Base-by-base conservation (phyloP, 164 flowering plant genomes). In the Sedum album region DNA sequence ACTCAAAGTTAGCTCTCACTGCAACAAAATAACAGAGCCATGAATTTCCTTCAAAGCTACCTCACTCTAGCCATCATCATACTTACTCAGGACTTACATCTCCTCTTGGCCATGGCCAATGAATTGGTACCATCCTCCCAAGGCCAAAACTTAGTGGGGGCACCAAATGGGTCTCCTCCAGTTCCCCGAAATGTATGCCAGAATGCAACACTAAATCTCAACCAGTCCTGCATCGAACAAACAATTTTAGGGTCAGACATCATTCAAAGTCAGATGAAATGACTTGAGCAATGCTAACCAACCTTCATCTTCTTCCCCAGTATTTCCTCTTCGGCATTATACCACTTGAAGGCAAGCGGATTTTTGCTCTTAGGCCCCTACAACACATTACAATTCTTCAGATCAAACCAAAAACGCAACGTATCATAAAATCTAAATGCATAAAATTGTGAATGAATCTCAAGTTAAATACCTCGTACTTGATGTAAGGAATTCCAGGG, bases 121-220 rank as follows among this genome's bases (percentile, higher is more conserved):
- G 99, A 91, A 74, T 94, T 85, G 13, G 96, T 86, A 70, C 99
- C 99, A 77, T 94, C 99, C 80, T 94, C 99, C 99, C 99, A 91
- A 4, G 99, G 99, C 99, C 99, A 94, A 64, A 51, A n/a, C 79
- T 94, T 91, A 30, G 99, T 94, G 25, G 89, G 77, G 1, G 88
- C 85, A 71, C 99, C 99, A 82, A 94, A 94, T 15, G 96, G 96
- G 48, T 94, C 99, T 49, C 74, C 90, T 68, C 99, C 96, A 1
- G 91, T 86, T 33, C 97, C 97, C 70, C 97, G 90, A 76, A 94
- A 94, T 61, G 97, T 94, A 69, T 94, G 99, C 99, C 99, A 94
- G 81, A 91, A 94, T 15, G 99, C 99, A 78, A 94, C 85, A 75
- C 97, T 94, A 70, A 94, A 94, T 79, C 97, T 85, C 82, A 88